phyloP scores from a whole-genome alignment of 495 filamentous ascomycete species.

The Xylaria intraflava region DNA sequence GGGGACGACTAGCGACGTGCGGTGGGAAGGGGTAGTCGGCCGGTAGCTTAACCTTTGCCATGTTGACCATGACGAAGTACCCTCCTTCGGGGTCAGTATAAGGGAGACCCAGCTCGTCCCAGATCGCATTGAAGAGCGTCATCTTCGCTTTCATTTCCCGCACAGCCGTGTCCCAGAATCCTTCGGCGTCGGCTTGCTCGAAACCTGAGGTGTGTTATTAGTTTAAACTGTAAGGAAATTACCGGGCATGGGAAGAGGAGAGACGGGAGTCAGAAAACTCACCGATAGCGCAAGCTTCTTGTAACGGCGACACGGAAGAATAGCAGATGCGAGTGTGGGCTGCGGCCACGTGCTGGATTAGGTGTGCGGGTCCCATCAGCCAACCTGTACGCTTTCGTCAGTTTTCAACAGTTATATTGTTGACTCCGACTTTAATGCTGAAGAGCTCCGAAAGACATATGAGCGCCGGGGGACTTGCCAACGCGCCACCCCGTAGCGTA shows the following conservation, averaged over 20 bases:
- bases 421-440: background rate
- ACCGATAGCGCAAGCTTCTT: conserved; percentile 91
- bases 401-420: background rate
- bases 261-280: background rate
- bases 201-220: conserved; percentile 45
- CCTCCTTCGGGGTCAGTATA: conserved; percentile 93
- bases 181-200: conserved; percentile 73
- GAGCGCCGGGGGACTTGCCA: conserved; percentile 33
- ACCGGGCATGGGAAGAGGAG: background rate
- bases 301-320: conserved; percentile 83
- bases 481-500: conserved; percentile 97
- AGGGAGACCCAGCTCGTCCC: conserved; percentile 80
- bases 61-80: conserved; percentile 93
- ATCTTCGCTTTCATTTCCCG: conserved; percentile 88
- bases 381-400: conserved; percentile 42
- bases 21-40: conserved; percentile 77
- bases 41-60: conserved; percentile 76
- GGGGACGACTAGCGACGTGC: conserved; percentile 74
- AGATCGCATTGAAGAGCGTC: conserved; percentile 75
- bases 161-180: conserved; percentile 85
- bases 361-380: conserved; percentile 78
- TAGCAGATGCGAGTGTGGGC: conserved; percentile 97
- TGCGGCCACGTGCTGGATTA: conserved; percentile 87
- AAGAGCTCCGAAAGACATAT: background rate
- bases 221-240: background rate